Evolutionary conservation across 2,329 filamentous ascomycete genomes (phyloP), one percentile per base, ranked within the genome.

Genomic region (Nigrograna mackinnonii): DNA sequence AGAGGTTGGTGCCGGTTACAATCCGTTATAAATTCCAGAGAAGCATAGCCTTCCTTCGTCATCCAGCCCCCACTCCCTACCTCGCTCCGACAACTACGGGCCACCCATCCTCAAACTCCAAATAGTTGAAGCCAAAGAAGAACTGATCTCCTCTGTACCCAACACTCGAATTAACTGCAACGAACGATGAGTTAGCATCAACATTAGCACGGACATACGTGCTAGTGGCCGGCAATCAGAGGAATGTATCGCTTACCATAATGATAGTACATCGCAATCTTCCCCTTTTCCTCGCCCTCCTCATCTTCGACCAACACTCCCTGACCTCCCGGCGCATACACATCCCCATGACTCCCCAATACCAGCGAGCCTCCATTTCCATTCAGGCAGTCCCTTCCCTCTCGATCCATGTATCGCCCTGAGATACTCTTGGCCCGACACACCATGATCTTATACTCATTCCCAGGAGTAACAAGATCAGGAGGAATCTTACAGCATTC

Each of bases 361-460:
- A 87, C 75, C 4, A 79, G 62, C 0, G 79, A 83, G 2, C 84
- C 84, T 3, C 83, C 83, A 37, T 75, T 75, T 4, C 70, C 52
- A 1, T 69, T 73, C 55, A 80, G 81, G 40, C 64, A 67, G 24
- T 53, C 39, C 24, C 39, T 54, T 3, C 55, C 60, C 1, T 47
- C 31, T 13, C 41, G 26, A 37, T 65, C 61, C 12, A 52, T 74
- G 53, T 80, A 87, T 1, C 69, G 71, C 0, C 80, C 74, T 0
- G 67, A 78, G 3, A 75, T 68, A 3, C 62, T 69, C 0, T 64
- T 65, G 6, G 78, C 79, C 6, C 81, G 71, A 62, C 84, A 86
- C 12, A 85, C 81, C 49, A 75, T 78, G 58, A 86, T 79, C 50
- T 76, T 77, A 58, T 87, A 87, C 62, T 85, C 84, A 20, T 73